These are phyloP conservation scores for Aaosphaeria arxii DNA, from an alignment of 2,329 filamentous ascomycete species.

Conservation along the genomic window DNA sequence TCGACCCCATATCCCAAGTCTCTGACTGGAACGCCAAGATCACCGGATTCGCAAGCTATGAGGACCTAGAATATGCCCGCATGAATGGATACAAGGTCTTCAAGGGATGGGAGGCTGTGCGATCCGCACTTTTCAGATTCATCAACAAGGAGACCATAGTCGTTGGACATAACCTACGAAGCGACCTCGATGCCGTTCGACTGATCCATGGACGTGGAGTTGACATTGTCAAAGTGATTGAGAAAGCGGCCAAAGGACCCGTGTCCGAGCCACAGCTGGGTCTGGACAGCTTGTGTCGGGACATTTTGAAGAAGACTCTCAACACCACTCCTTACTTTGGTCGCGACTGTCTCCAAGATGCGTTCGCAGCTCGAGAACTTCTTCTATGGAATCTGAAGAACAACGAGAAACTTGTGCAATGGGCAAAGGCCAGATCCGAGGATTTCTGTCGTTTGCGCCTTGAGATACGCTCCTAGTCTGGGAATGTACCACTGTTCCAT, in stretches of 20 bases:
- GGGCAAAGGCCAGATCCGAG: constrained; percentile 21
- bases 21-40: constrained; percentile 19
- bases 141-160: constrained; percentile 31
- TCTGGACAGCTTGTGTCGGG: constrained; percentile 26
- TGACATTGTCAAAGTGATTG: constrained; percentile 27
- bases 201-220: constrained; percentile 33
- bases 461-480: no score
- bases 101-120: constrained; percentile 31
- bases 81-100: constrained; percentile 27
- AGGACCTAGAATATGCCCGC: constrained; percentile 24
- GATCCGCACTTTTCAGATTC: constrained; percentile 26
- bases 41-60: constrained; percentile 22
- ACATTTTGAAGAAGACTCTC: constrained; percentile 12
- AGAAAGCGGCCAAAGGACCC: constrained; percentile 31
- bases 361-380: constrained; percentile 49
- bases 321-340: constrained; percentile 23
- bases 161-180: constrained; percentile 32
- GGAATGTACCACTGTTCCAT: no score
- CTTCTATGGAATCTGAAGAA: constrained; percentile 46
- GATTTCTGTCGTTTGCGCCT: not conserved
- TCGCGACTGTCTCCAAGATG: constrained; percentile 51
- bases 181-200: constrained; percentile 30
- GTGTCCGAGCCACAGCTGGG: constrained; percentile 27
- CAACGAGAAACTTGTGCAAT: constrained; percentile 31
- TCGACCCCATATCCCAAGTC: constrained; percentile 16